Evolutionary conservation across 331 rosid species (phyloP), one percentile per base, ranked within the genome.

Genomic region (Rhamnella rubrinervis): DNA sequence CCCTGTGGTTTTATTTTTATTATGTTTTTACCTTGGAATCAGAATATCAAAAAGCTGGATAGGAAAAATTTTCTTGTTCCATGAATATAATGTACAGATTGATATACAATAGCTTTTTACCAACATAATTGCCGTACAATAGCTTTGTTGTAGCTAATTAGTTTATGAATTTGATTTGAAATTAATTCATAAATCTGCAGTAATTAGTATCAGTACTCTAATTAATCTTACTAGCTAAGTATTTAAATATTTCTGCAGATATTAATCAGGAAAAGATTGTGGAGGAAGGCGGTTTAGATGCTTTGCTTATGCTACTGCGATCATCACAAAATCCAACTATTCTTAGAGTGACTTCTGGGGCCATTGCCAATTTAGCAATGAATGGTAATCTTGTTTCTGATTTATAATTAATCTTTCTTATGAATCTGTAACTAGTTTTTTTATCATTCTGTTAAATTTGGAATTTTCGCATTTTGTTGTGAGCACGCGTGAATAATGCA

Each of bases 301-400:
- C 87, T 80, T 77, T 88, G 82, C 87, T 88, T 66, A 47, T 56
- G 76, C 78, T 88, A 67, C 71, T 88, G 80, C 79, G 63, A 67
- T 78, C 88, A 71, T 85, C 90, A 5, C 79, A 79, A 77, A 83
- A 79, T 73, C 46, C 82, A 73, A 88, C 88, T 58, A 83, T 88
- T 71, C 88, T 88, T 61, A 74, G 93, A 70, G 93, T 85, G 72
- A 85, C 88, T 71, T 88, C 93, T 21, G 93, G 93, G 49, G 93
- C 90, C 61, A 76, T 88, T 57, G 93, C 93, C 57, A 88, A 88
- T 83, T 79, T 88, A 80, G 93, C 93, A 51, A 88, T 88, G 93
- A 85, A 85, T 55, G 93, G 93, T 88, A 79, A 77, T 56, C 49
- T 41, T 80, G 40, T 52, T 61, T 62, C 59, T 63, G 31, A 46